Evolutionary conservation across 371 early-diverging fungal species (phyloP).

Genomic region (Actinomortierella ambigua): DNA sequence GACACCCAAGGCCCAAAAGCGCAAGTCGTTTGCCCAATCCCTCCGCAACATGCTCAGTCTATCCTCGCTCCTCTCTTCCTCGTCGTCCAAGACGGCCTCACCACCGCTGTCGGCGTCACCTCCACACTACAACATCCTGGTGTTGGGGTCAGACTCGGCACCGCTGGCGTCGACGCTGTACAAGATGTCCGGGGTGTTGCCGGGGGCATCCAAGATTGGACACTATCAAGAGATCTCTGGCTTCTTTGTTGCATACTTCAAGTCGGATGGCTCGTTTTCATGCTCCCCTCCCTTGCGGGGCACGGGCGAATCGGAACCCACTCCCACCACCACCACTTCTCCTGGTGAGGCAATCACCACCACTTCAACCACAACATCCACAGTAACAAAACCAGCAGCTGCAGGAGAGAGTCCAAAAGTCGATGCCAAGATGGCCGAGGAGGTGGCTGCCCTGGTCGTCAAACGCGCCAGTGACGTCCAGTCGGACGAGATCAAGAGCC

Average conservation of each 20-base stretch:
- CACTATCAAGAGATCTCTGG: conserved; percentile 48
- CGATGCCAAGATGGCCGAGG: background rate
- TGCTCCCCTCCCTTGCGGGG: conserved; percentile 24
- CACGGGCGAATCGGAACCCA: background rate
- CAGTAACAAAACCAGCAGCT: background rate
- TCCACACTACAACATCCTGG: conserved; percentile 42
- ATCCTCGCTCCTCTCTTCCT: conserved; percentile 25
- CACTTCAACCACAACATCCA: too few species aligned
- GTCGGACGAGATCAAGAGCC: conserved; percentile 2
- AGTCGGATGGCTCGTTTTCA: conserved; percentile 21
- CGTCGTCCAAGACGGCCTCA: conserved; percentile 4
- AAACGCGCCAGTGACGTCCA: too few species aligned
- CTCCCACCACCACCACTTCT: background rate
- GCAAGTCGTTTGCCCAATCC: conserved; percentile 41
- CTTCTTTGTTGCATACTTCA: conserved; percentile 44
- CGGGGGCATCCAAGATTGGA: conserved; percentile 26
- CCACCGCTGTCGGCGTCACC: conserved; percentile 9
- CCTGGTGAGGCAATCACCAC: too few species aligned
- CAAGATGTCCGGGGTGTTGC: conserved; percentile 41
- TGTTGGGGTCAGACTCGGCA: conserved; percentile 41
- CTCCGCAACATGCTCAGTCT: conserved; percentile 30
- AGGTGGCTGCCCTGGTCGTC: too few species aligned
- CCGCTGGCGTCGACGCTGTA: conserved; percentile 42
- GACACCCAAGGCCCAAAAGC: conserved; percentile 25
- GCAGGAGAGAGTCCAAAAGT: background rate